Percentiles rank a stretch among this genome's conserved stretches.
Conservation (phyloP, 2,329 filamentous ascomycete species). For the Raffaelea deltoideospora region DNA sequence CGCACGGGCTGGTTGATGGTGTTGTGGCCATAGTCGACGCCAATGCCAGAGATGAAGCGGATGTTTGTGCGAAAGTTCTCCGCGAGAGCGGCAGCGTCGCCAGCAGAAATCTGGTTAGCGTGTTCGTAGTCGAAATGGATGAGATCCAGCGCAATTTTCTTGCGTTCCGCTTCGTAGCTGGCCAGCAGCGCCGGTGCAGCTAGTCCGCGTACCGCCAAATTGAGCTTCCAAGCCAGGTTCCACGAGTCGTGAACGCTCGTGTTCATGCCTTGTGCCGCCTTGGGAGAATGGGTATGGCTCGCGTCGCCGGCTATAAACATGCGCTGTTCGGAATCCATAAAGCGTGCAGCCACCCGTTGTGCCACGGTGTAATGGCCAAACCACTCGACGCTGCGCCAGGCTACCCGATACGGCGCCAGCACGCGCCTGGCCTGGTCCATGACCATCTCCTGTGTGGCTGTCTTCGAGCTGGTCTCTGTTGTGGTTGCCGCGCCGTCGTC, state of each 20-base stretch:
- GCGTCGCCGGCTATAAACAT: conserved; percentile 50
- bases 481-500: conserved; percentile 11
- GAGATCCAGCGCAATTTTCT: conserved; percentile 42
- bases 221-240: conserved; percentile 46
- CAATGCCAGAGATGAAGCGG: conserved; percentile 51
- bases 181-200: conserved; percentile 36
- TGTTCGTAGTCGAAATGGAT: conserved; percentile 38
- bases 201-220: conserved; percentile 37
- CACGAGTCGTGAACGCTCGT: conserved; percentile 45
- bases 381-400: conserved; percentile 48
- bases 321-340: conserved; percentile 42
- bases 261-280: conserved; percentile 50
- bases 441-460: conserved; percentile 38
- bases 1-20: conserved; percentile 24
- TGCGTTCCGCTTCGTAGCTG: conserved; percentile 49
- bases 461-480: not conserved
- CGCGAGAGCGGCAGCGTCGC: conserved; percentile 41
- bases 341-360: conserved; percentile 54
- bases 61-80: conserved; percentile 51
- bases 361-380: conserved; percentile 58
- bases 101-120: conserved; percentile 30
- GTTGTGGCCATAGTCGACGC: conserved; percentile 40
- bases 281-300: conserved; percentile 50
- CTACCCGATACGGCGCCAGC: conserved; percentile 38
- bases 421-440: conserved; percentile 46